A percentile compares a stretch with the other conserved stretches of the same genome.
phyloP scores from a whole-genome alignment of 1,139 yeast genomes.

The Taphrina betulina region DNA sequence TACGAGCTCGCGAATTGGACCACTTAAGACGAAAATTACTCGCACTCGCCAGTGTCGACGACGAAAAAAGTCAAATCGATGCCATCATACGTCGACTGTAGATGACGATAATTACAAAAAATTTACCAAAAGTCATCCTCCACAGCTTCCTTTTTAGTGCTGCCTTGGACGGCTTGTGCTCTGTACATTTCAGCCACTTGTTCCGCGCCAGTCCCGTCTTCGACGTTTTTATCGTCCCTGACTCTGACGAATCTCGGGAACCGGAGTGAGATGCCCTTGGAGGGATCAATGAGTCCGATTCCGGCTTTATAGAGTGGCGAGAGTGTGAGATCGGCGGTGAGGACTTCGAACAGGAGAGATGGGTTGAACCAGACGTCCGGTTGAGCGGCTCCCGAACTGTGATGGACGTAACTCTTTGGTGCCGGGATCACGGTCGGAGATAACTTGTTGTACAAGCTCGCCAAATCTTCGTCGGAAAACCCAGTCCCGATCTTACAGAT shows the following conservation, averaged over 20 bases:
- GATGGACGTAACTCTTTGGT: constrained; percentile 62
- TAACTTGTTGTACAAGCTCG: constrained; percentile 57
- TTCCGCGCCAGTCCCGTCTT: constrained; percentile 85
- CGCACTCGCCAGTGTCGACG: too few species aligned
- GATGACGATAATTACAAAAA: too few species aligned
- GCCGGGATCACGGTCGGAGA: constrained; percentile 64
- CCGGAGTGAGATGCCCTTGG: constrained; percentile 84
- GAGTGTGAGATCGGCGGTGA: constrained; percentile 88
- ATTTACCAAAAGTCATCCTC: constrained; percentile 20
- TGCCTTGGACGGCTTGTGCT: constrained; percentile 29
- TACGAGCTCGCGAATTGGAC: constrained; percentile 15
- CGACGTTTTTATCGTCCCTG: constrained; percentile 82
- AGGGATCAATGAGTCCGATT: constrained; percentile 42
- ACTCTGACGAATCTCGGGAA: constrained; percentile 86
- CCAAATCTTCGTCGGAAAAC: constrained; percentile 79
- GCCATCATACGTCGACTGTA: too few species aligned
- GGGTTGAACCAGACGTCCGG: constrained; percentile 81
- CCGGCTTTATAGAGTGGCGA: constrained; percentile 91
- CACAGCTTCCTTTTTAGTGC: constrained; percentile 13
- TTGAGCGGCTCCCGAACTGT: constrained; percentile 63
- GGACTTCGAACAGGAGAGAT: constrained; percentile 76
- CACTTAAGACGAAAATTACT: too few species aligned
- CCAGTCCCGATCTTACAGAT: constrained; percentile 98
- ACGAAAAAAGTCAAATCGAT: too few species aligned
- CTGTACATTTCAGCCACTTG: constrained; percentile 81